Evolutionary conservation across 2,329 filamentous ascomycete species (phyloP), one percentile per base, ranked within the genome.

Genomic region (Stachybotrys chartarum): DNA sequence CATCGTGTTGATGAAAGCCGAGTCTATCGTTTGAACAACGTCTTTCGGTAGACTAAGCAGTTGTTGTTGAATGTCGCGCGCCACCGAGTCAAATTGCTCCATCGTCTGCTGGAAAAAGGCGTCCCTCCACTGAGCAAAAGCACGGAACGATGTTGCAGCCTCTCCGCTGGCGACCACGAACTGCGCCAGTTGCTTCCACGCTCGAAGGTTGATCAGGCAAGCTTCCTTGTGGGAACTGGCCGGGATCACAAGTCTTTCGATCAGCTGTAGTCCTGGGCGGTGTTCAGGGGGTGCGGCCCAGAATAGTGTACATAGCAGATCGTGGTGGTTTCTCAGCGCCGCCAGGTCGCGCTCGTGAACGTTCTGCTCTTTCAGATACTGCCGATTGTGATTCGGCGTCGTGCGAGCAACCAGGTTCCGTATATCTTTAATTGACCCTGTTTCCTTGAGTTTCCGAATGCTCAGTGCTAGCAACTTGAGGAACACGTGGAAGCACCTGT

Each of bases 401-500:
- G 83, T 79, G 31, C 85, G 78, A 14, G 82, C 74, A 7, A 87
- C 74, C 17, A 88, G 63, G 58, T 87, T 87, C 18, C 76, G 75
- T 55, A 86, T 78, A 50, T 85, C 81, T 46, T 84, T 87, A 11
- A 68, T 64, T 11, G 78, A 72, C 3, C 72, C 76, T n/a, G 70
- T 66, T 5, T 73, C 69, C 35, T 70, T 72, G 45, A 87, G 70
- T 49, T 76, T 76, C 50, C 74, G 73, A 48, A 87, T 81, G 42
- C 78, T 77, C 51, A 85, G 61, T 1, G 79, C 84, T 42, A 87
- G 67, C 16, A 86, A 75, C 64, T 88, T 88, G 52, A 88, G 72
- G 53, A 87, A 85, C 24, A 87, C 78, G 63, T 87, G 84, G 60
- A 88, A 88, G 62, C 83, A 87, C 18, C 75, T 75, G 62, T 88